Evolutionary conservation across 2,329 filamentous ascomycete genomes (phyloP), one percentile per base, ranked within the genome.

Genomic region (Arthrinium phaeospermum): DNA sequence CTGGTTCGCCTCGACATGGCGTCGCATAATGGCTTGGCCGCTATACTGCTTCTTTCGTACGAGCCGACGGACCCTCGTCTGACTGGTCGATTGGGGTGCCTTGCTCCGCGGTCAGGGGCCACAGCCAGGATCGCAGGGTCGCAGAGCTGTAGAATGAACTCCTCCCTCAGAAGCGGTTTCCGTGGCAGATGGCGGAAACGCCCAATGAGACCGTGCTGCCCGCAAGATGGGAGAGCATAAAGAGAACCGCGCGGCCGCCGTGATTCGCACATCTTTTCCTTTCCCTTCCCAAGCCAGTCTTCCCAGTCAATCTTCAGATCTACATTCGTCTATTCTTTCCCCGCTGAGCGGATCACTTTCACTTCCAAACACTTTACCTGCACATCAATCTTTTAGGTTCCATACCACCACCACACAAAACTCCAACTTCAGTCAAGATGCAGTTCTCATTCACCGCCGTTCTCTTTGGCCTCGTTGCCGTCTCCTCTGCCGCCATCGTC

Each of bases 241-340:
- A 64, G 57, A 64, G 57, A 41, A 19, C 57, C 34, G 13, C 19
- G 34, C 34, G 57, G 22, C 57, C 34, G 34, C 57, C 34, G 19
- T 41, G 41, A 19, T 64, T 64, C 34, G 34, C 57, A 41, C 19
- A 64, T 64, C 57, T 64, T 51, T 30, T 30, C 27, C 34, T 22
- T 71, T 46, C 53, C 37, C n/a, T 69, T 51, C 53, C 46, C 67
- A 71, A 71, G 71, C 71, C 71, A 67, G 71, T 71, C 71, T 71
- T 71, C 70, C 46, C 19, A 68, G 69, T 68, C 67, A 46, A 68
- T 41, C 47, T 37, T 24, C 44, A 24, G 64, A 53, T 57, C 51
- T 61, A 30, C 41, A 34, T 51, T 69, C 47, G 41, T 71, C 44
- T 12, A 69, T 57, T 57, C 71, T 19, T 47, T 53, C 27, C 27